These are phyloP conservation scores for Stagonosporopsis cucurbitacearum DNA, from an alignment of 2,329 filamentous ascomycete species.

Conservation along the genomic window DNA sequence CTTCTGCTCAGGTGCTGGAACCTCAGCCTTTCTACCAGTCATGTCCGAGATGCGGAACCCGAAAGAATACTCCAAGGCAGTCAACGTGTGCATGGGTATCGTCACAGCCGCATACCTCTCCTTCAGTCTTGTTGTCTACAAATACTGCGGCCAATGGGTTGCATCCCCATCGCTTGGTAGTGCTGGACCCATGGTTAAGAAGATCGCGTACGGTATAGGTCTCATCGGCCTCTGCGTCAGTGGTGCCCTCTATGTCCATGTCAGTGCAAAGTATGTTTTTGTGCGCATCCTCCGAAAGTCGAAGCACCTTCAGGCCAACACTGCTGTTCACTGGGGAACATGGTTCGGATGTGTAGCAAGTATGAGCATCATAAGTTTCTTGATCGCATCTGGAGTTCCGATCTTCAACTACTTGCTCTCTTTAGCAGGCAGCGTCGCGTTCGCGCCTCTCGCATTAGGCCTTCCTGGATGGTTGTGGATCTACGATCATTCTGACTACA, in stretches of 20 bases:
- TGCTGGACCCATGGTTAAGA: conserved; percentile 64
- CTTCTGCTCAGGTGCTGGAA: conserved; percentile 65
- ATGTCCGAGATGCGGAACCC: conserved; percentile 70
- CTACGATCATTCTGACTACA: conserved; percentile 55
- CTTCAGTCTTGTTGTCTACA: conserved; percentile 67
- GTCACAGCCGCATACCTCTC: conserved; percentile 65
- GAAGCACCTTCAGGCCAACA: conserved; percentile 58
- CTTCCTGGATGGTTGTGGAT: conserved; percentile 61
- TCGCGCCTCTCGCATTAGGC: conserved; percentile 58
- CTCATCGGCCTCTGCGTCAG: conserved; percentile 62
- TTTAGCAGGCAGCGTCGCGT: conserved; percentile 58
- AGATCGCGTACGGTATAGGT: conserved; percentile 64
- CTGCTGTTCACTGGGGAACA: conserved; percentile 57
- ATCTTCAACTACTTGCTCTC: conserved; percentile 62
- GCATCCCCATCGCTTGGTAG: conserved; percentile 66
- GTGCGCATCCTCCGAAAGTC: conserved; percentile 60
- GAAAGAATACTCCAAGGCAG: conserved; percentile 65
- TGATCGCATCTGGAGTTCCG: conserved; percentile 61
- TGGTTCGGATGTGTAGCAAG: conserved; percentile 58
- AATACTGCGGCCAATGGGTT: conserved; percentile 67
- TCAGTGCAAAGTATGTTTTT: conserved; percentile 62
- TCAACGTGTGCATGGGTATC: conserved; percentile 65
- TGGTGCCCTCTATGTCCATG: conserved; percentile 55
- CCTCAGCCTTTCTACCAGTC: conserved; percentile 67
- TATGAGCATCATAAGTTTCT: conserved; percentile 55